phyloP scores from a whole-genome alignment of 345 rosid genomes.

The Litchi chinensis region DNA sequence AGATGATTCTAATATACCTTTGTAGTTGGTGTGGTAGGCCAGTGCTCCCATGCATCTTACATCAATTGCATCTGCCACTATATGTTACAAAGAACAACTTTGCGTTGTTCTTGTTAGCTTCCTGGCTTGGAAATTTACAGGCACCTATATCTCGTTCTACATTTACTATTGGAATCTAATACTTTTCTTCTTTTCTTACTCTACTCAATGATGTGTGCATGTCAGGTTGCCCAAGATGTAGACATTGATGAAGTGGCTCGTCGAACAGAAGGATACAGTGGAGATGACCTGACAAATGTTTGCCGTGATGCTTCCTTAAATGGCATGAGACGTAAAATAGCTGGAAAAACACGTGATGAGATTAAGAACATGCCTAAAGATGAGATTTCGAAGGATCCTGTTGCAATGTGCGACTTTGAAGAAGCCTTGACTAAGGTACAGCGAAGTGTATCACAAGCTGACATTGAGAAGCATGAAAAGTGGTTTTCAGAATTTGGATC shows the following conservation, averaged over 20 bases:
- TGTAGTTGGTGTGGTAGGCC: not conserved
- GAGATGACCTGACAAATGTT: conserved; percentile 97
- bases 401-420: conserved; percentile 99
- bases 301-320: conserved; percentile 98
- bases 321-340: conserved; percentile 99
- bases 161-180: not conserved
- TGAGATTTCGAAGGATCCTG: conserved; percentile 95
- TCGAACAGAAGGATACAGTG: conserved; percentile 94
- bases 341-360: conserved; percentile 97
- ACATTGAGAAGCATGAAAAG: conserved; percentile 96
- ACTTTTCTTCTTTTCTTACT: not conserved
- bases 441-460: conserved; percentile 86
- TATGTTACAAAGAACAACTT: not conserved
- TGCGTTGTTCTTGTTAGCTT: not conserved
- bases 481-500: conserved; percentile 97
- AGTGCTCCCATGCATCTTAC: not conserved
- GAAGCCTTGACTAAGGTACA: conserved; percentile 96
- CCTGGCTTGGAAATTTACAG: not conserved
- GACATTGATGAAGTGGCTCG: conserved; percentile 90
- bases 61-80: not conserved
- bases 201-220: not conserved
- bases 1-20: not conserved
- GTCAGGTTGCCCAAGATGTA: conserved; percentile 86
- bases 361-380: conserved; percentile 98
- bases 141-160: not conserved